These are phyloP conservation scores for Claviceps sp. DNA, from an alignment of 2,329 filamentous ascomycete species.

Conservation along the genomic window DNA sequence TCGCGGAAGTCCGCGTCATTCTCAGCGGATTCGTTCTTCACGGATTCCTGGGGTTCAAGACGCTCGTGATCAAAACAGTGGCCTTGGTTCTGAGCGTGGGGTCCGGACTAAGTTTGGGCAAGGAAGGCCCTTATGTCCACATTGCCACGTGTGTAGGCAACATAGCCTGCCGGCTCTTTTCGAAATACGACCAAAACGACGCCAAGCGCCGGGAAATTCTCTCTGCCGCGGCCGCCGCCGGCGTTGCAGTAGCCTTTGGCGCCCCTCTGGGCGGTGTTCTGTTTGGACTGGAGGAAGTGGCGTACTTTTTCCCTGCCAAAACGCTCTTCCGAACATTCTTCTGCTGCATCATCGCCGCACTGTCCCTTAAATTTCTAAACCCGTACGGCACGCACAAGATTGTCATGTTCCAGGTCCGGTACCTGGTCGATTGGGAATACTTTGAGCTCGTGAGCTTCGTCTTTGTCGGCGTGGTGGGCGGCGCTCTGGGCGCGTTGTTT, in stretches of 20 bases:
- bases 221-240: constrained; percentile 83
- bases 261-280: constrained; percentile 77
- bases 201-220: constrained; percentile 86
- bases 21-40: constrained; percentile 96
- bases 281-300: constrained; percentile 88
- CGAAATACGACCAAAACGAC: constrained; percentile 89
- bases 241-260: constrained; percentile 88
- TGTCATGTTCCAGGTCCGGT: constrained; percentile 89
- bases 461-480: constrained; percentile 73
- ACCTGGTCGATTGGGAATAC: constrained; percentile 80
- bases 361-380: constrained; percentile 89
- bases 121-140: constrained; percentile 94
- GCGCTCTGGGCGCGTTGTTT: constrained; percentile 75
- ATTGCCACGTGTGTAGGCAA: constrained; percentile 93
- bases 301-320: constrained; percentile 95
- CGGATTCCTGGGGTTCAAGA: constrained; percentile 83
- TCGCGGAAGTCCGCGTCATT: constrained; percentile 94
- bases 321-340: constrained; percentile 96
- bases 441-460: constrained; percentile 83
- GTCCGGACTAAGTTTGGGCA: constrained; percentile 85
- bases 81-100: constrained; percentile 79
- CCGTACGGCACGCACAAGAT: constrained; percentile 95
- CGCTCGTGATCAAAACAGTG: constrained; percentile 70
- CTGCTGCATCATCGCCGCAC: constrained; percentile 84
- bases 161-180: constrained; percentile 83